phyloP scores from a whole-genome alignment of 352 stramenopile species.

The Pythium apleroticum region DNA sequence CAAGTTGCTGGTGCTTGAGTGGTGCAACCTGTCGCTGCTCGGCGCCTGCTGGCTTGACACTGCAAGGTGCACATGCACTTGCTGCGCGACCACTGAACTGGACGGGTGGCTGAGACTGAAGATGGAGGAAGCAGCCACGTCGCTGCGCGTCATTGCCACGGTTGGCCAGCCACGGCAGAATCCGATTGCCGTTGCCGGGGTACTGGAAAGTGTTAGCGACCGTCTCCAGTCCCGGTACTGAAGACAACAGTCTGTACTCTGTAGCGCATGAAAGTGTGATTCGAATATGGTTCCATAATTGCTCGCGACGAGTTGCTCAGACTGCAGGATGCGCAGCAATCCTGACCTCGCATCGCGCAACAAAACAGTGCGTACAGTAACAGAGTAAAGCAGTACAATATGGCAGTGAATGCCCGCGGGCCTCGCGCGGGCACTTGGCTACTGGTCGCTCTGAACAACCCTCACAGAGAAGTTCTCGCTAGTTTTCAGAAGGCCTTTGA shows the following conservation, averaged over 20 bases:
- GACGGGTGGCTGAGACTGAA: neutral
- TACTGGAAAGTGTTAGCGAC: neutral
- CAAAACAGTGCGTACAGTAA: no score
- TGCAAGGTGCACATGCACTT: neutral
- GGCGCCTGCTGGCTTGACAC: neutral
- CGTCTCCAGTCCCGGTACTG: no score
- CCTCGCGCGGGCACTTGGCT: no score
- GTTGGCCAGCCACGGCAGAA: neutral
- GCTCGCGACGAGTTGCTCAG: no score
- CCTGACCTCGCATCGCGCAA: no score
- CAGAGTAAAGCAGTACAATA: no score
- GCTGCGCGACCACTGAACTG: neutral
- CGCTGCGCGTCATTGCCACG: neutral
- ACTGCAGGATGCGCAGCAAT: no score
- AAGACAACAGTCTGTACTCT: no score
- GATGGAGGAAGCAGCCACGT: neutral
- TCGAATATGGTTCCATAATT: no score
- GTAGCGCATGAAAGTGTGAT: neutral
- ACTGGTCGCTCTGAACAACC: neutral
- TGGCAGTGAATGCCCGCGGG: no score
- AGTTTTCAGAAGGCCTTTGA: neutral
- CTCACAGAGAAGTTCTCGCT: neutral
- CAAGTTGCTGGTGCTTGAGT: no score
- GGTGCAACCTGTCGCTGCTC: neutral
- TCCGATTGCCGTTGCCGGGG: neutral